Evolutionary conservation across 2,329 filamentous ascomycete genomes (phyloP), one percentile per base, ranked within the genome.

Genomic region (Pseudogymnoascus sp.): DNA sequence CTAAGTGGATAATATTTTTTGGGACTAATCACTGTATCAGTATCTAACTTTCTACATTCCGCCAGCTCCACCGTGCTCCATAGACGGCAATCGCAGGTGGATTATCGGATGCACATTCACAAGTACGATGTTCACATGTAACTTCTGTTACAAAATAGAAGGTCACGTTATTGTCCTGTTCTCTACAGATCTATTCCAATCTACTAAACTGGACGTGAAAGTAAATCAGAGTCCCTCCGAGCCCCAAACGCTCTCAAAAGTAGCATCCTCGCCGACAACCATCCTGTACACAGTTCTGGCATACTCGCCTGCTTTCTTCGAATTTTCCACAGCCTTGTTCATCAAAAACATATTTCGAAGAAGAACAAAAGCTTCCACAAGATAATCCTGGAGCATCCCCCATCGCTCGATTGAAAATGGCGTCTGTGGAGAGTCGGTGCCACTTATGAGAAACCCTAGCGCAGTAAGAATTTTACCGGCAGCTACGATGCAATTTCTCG

Each of bases 211-310:
- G 25, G 34, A 18, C n/a, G 8, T 34, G 28, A 4, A 53, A 56
- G n/a, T 34, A 34, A 18, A 12, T 56, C 46, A 56, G 2, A 16
- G 46, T 12, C 25, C 14, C 1, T 34, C n/a, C 8, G 25, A 8
- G 4, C n/a, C 25, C 46, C 46, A 56, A 3, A 56, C 7, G 4
- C 25, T 56, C 2, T 69, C 70, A 65, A 74, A 75, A 3, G 68
- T 72, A 25, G 67, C 69, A 53, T 74, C 71, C 65, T 77, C 75
- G 0, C 75, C 74, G 28, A 75, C 65, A 28, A 69, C 67, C 2
- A 77, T 70, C 53, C 53, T 68, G 64, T 75, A 76, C 12, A 67
- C 64, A 1, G 67, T 61, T 18, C 61, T 73, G 2, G 74, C 74
- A 68, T 74, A 76, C 8, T 65, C 37, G 11, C 69, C 65, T 14